Conservation (phyloP, 2,329 filamentous ascomycete genomes). For the Scedosporium minutisporum region DNA sequence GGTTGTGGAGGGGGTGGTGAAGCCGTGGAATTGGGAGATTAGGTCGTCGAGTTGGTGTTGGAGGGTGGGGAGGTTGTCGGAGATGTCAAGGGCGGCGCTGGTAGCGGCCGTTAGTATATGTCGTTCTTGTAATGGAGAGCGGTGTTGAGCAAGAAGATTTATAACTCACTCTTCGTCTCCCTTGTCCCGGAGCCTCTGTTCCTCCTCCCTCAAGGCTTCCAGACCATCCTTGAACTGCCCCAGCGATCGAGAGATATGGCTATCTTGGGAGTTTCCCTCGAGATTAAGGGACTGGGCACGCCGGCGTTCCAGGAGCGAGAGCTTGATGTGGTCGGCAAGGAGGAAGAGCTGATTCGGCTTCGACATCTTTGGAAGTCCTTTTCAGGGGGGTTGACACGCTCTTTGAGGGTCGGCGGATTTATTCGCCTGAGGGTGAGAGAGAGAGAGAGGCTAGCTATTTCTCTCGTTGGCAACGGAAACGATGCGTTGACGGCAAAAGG, state of each 20-base stretch:
- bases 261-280: slow-evolving; percentile 71
- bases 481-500: background rate
- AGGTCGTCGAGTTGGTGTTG: slow-evolving; percentile 68
- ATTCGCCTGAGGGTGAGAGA: too few species aligned
- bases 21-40: slow-evolving; percentile 68
- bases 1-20: slow-evolving; percentile 38
- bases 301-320: slow-evolving; percentile 86
- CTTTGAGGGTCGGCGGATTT: too few species aligned
- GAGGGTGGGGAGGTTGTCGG: slow-evolving; percentile 58
- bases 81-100: slow-evolving; percentile 39
- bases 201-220: slow-evolving; percentile 55
- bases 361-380: slow-evolving; percentile 29
- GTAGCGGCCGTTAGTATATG: background rate
- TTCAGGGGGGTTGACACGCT: too few species aligned
- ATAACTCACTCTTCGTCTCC: slow-evolving; percentile 51
- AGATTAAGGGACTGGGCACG: slow-evolving; percentile 74
- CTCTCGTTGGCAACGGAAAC: background rate
- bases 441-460: too few species aligned
- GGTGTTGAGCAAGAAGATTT: background rate
- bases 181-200: slow-evolving; percentile 51
- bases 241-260: slow-evolving; percentile 78
- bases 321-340: slow-evolving; percentile 91
- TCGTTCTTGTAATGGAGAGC: background rate
- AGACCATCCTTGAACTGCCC: slow-evolving; percentile 79
- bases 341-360: slow-evolving; percentile 74